A percentile compares a stretch with the other conserved stretches of the same genome.
Conservation (phyloP, 371 early-diverging fungal species). For the Mucor circinelloides region DNA sequence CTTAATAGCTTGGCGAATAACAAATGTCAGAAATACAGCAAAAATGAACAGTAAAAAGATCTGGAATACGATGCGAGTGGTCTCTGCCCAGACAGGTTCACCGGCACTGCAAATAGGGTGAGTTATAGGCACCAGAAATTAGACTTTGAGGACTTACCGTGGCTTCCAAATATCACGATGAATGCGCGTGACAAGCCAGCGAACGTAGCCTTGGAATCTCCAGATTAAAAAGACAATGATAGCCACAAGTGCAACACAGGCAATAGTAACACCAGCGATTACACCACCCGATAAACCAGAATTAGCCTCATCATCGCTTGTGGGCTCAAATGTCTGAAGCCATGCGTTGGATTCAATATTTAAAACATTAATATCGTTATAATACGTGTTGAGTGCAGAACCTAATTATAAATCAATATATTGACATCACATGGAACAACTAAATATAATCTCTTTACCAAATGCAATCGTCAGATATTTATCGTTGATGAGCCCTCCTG, state of each 20-base stretch:
- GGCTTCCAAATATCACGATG: slow-evolving; percentile 51
- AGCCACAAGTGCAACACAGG: slow-evolving; percentile 29
- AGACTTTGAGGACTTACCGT: not conserved
- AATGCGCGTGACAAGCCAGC: slow-evolving; percentile 36
- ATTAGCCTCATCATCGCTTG: not conserved
- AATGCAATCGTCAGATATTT: slow-evolving; percentile 39
- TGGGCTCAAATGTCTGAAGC: slow-evolving; percentile 32
- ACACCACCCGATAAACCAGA: slow-evolving; percentile 32
- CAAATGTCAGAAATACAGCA: slow-evolving; percentile 40
- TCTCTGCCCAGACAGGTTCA: slow-evolving; percentile 56
- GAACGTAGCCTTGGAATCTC: slow-evolving; percentile 43
- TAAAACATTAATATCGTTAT: slow-evolving; percentile 49
- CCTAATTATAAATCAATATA: slow-evolving; percentile 22
- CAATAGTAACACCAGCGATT: slow-evolving; percentile 50
- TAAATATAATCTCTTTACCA: slow-evolving; percentile 29
- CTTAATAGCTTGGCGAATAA: slow-evolving; percentile 46
- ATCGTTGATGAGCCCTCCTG: slow-evolving; percentile 34
- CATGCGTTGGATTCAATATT: slow-evolving; percentile 27
- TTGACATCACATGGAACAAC: not conserved
- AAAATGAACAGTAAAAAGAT: slow-evolving; percentile 46
- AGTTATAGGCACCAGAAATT: not conserved
- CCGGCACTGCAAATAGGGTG: slow-evolving; percentile 31
- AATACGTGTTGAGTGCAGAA: slow-evolving; percentile 33
- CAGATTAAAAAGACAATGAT: slow-evolving; percentile 46
- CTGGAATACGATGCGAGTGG: slow-evolving; percentile 43